Conservation (phyloP, 169 alveolate genomes). For the Blepharisma undulans region DNA sequence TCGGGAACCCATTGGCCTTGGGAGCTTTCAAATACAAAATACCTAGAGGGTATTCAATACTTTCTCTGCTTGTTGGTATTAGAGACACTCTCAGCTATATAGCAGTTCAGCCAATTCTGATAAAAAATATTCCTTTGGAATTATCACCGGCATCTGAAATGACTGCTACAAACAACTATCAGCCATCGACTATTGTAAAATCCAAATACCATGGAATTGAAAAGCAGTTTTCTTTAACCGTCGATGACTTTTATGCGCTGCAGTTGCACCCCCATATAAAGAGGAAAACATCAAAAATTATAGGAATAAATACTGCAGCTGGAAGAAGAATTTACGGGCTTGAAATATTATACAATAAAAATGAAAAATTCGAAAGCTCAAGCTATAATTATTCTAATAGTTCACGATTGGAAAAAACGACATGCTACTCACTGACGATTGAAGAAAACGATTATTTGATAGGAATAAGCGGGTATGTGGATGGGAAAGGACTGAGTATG, state of each 20-base stretch:
- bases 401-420: background rate
- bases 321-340: background rate
- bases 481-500: background rate
- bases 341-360: background rate
- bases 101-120: background rate
- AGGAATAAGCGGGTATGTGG: background rate
- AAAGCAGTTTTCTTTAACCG: background rate
- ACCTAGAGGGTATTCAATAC: background rate
- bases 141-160: background rate
- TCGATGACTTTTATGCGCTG: constrained; percentile 6
- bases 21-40: background rate
- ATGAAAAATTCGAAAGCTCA: background rate
- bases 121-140: background rate
- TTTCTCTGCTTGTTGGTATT: background rate
- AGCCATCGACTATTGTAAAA: background rate
- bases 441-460: background rate
- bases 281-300: background rate
- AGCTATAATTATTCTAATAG: background rate
- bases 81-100: background rate
- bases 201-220: background rate
- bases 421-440: background rate
- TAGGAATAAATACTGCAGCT: background rate
- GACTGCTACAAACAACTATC: background rate
- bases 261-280: background rate
- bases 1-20: background rate